Conservation (phyloP, 139 green algal genomes). For the Chlamydomonas asymmetrica region DNA sequence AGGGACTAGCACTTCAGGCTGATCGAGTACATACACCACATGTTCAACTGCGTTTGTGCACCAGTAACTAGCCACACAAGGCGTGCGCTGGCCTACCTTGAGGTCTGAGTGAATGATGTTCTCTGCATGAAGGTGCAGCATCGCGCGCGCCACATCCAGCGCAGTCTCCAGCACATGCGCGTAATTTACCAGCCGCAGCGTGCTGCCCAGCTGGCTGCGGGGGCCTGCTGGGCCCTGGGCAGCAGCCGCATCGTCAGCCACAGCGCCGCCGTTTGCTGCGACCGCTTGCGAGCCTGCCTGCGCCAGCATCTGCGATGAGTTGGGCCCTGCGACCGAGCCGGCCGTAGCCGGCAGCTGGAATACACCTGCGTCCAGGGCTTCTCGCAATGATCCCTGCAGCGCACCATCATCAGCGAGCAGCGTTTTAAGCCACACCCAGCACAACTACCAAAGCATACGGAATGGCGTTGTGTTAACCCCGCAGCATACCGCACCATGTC, state of each 20-base stretch:
- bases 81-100: no score
- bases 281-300: not conserved
- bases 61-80: no score
- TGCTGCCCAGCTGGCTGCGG: not conserved
- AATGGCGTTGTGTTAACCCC: no score
- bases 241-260: not conserved
- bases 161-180: slow-evolving; percentile 25
- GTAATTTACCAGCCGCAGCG: slow-evolving; percentile 12
- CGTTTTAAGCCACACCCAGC: no score
- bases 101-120: slow-evolving; percentile 47
- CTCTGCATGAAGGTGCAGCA: slow-evolving; percentile 53
- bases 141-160: slow-evolving; percentile 45
- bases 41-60: no score
- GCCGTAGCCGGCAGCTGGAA: not conserved
- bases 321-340: not conserved
- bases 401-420: no score
- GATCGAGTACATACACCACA: no score
- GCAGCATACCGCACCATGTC: no score
- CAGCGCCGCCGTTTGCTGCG: not conserved
- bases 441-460: no score
- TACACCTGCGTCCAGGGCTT: slow-evolving; percentile 15
- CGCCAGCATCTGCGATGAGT: not conserved
- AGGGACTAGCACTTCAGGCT: no score
- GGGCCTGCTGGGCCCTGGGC: no score
- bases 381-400: slow-evolving; percentile 20